Percentiles rank a stretch among this genome's conserved stretches.
These are phyloP conservation scores for Tolypocladium tundrense DNA, from an alignment of 2,329 filamentous ascomycete species.

Conservation along the genomic window DNA sequence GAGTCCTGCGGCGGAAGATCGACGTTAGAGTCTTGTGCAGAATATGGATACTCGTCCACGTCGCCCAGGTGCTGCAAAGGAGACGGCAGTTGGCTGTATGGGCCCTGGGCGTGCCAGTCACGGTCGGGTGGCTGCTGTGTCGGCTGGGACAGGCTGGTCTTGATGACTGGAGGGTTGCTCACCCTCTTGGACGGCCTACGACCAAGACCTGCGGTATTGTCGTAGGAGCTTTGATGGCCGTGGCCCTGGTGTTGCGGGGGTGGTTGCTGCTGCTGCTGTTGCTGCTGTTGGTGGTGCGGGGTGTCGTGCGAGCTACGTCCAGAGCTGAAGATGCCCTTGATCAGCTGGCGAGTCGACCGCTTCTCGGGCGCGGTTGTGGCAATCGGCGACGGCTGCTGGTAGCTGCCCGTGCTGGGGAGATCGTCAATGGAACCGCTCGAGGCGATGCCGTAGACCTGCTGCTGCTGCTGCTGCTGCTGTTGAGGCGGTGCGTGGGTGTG, in stretches of 20 bases:
- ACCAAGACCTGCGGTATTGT: conserved; percentile 36
- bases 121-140: conserved; percentile 6
- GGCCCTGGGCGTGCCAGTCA: conserved; percentile 11
- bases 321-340: conserved; percentile 43
- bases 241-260: conserved; percentile 8
- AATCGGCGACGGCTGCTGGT: conserved; percentile 21
- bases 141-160: conserved; percentile 25
- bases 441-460: conserved; percentile 20
- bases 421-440: conserved; percentile 14
- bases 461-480: conserved; percentile 17
- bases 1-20: conserved; percentile 29
- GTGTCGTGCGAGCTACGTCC: conserved; percentile 7
- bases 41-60: conserved; percentile 24
- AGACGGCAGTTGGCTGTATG: conserved; percentile 18
- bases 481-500: conserved; percentile 14
- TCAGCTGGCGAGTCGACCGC: conserved; percentile 41
- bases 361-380: conserved; percentile 27
- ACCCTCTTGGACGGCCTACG: conserved; percentile 49
- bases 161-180: conserved; percentile 35
- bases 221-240: conserved; percentile 28
- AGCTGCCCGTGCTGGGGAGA: conserved; percentile 7
- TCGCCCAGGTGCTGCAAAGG: conserved; percentile 35
- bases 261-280: neutral
- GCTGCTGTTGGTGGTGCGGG: conserved; percentile 16
- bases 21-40: conserved; percentile 27